Evolutionary conservation across 345 rosid species (phyloP).

Genomic region (Gossypium stocksii): DNA sequence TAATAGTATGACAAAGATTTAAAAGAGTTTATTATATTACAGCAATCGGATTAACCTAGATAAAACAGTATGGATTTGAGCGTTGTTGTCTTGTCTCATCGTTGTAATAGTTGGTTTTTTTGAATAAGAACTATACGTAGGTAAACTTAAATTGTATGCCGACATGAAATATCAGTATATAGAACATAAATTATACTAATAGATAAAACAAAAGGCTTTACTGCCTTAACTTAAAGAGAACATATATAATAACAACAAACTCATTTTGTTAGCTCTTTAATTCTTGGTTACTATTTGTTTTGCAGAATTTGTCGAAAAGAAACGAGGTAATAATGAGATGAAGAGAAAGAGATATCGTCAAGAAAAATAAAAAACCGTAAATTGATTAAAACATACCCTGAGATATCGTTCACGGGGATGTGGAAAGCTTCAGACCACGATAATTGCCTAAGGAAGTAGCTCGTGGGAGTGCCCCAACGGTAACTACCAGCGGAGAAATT

Average conservation of each 20-base stretch:
- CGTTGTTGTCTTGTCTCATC: not conserved
- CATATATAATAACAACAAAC: not conserved
- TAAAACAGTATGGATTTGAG: not conserved
- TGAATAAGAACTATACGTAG: not conserved
- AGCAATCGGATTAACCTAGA: not conserved
- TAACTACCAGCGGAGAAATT: conserved; percentile 70
- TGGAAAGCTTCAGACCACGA: conserved; percentile 98
- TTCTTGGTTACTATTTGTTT: not conserved
- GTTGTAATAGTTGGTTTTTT: not conserved
- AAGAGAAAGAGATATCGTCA: not conserved
- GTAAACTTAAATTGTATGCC: conserved; percentile 9
- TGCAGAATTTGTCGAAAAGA: not conserved
- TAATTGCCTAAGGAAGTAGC: conserved; percentile 68
- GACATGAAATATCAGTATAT: conserved; percentile 4
- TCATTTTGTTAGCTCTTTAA: not conserved
- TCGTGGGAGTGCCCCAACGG: conserved; percentile 88
- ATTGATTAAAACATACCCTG: conserved; percentile 29
- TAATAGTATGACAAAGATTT: not conserved
- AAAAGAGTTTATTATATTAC: not conserved
- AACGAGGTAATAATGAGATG: not conserved
- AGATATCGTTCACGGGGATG: conserved; percentile 69
- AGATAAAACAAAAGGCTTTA: not conserved
- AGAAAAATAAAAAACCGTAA: not conserved
- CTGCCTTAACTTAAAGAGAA: not conserved
- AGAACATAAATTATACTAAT: not conserved